Evolutionary conservation across 202 grass and related monocot genomes (phyloP).

Genomic region (Carex sylvatica): DNA sequence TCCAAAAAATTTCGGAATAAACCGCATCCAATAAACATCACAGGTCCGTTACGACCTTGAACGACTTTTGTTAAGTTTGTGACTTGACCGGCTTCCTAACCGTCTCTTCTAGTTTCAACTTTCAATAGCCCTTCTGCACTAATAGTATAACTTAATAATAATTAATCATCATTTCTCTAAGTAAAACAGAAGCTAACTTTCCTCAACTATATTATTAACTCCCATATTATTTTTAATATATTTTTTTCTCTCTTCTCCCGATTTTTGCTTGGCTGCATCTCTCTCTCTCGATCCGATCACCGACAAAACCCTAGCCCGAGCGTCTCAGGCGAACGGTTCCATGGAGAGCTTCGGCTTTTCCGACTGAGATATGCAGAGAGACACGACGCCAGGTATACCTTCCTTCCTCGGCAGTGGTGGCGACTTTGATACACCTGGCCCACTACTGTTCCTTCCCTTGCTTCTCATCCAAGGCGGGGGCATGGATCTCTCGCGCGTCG

Average conservation of each 20-base stretch:
- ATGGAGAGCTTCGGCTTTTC: constrained; percentile 32
- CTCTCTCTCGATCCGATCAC: constrained; percentile 37
- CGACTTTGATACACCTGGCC: constrained; percentile 66
- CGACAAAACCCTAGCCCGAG: constrained; percentile 30
- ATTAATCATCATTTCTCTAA: background rate
- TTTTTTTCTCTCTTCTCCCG: constrained; percentile 3
- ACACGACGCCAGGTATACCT: constrained; percentile 39
- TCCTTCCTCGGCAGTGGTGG: constrained; percentile 50
- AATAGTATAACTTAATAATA: background rate
- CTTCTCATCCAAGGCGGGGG: constrained; percentile 94
- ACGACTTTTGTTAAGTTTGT: background rate
- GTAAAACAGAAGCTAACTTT: background rate
- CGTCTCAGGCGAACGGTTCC: constrained; percentile 44
- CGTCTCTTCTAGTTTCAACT: background rate
- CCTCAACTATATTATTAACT: constrained; percentile 6
- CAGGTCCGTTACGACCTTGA: background rate
- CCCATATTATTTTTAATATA: background rate
- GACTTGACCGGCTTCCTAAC: background rate
- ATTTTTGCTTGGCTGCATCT: constrained; percentile 8
- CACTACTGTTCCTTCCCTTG: constrained; percentile 91
- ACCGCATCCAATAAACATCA: too few species aligned
- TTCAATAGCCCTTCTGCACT: background rate
- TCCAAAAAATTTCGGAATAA: too few species aligned
- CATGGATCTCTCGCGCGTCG: constrained; percentile 97
- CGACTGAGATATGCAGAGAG: constrained; percentile 66